Percentiles rank a stretch among this genome's conserved stretches.
Evolutionary conservation across 371 early-diverging fungal species (phyloP).

Genomic region (Rhizopus arrhizus): DNA sequence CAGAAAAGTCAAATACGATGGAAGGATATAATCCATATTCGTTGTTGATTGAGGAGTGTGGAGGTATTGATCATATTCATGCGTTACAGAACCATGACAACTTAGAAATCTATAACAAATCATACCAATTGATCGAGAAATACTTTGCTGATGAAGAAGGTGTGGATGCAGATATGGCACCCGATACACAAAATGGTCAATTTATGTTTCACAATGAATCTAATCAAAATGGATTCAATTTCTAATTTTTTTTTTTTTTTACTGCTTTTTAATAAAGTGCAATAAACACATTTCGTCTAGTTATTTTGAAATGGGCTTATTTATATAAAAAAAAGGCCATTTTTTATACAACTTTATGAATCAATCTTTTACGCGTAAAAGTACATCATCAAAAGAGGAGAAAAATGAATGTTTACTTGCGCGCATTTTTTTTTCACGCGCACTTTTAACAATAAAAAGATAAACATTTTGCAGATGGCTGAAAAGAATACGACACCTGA

Average conservation of each 20-base stretch:
- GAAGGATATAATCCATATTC: conserved; percentile 86
- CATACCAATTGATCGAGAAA: conserved; percentile 90
- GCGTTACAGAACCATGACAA: conserved; percentile 91
- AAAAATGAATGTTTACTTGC: no score
- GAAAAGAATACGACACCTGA: not conserved
- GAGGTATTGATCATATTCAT: conserved; percentile 92
- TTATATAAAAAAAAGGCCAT: no score
- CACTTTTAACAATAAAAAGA: not conserved
- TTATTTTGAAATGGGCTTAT: no score
- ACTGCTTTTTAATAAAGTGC: no score
- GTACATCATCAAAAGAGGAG: no score
- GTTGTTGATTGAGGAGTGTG: conserved; percentile 88
- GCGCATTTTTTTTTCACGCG: no score
- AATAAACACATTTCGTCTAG: no score
- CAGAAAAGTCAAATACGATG: conserved; percentile 42
- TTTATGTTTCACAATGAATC: conserved; percentile 68
- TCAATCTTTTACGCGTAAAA: no score
- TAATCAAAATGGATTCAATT: conserved; percentile 74
- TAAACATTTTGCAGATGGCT: not conserved
- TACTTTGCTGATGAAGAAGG: conserved; percentile 87
- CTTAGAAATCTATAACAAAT: conserved; percentile 93
- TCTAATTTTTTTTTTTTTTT: conserved; percentile 33
- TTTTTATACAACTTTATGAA: no score
- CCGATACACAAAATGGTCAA: conserved; percentile 46
- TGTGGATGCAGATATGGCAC: conserved; percentile 43